Percentiles rank a stretch among this genome's conserved stretches.
Conservation (phyloP, 2,329 filamentous ascomycete species). For the Epichloe typhina region DNA sequence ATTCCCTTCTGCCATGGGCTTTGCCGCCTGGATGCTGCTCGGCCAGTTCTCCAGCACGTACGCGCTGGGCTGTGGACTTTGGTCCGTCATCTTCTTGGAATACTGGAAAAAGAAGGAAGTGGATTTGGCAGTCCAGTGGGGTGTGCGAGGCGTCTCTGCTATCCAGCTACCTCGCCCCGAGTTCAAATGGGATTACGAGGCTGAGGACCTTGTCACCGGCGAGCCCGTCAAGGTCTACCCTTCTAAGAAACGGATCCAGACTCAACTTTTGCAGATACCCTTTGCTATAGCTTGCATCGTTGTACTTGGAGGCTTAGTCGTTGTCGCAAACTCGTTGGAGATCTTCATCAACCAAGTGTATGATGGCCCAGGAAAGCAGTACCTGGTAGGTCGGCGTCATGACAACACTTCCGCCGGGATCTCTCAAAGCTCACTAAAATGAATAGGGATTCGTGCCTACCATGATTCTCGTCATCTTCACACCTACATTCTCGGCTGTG, state of each 20-base stretch:
- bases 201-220: slow-evolving; percentile 69
- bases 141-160: slow-evolving; percentile 68
- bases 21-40: slow-evolving; percentile 66
- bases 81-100: slow-evolving; percentile 82
- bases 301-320: slow-evolving; percentile 69
- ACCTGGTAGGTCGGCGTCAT: slow-evolving; percentile 45
- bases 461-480: slow-evolving; percentile 65
- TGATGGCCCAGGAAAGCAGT: slow-evolving; percentile 71
- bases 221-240: slow-evolving; percentile 67
- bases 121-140: slow-evolving; percentile 79
- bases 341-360: slow-evolving; percentile 95
- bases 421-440: not conserved
- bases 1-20: slow-evolving; percentile 69
- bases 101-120: slow-evolving; percentile 92
- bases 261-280: slow-evolving; percentile 70
- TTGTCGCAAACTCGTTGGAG: slow-evolving; percentile 80
- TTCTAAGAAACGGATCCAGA: slow-evolving; percentile 56
- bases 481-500: slow-evolving; percentile 64
- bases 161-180: slow-evolving; percentile 68
- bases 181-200: slow-evolving; percentile 67
- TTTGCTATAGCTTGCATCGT: slow-evolving; percentile 65
- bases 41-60: slow-evolving; percentile 76
- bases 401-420: not conserved
- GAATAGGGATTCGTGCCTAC: slow-evolving; percentile 73
- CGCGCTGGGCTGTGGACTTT: slow-evolving; percentile 65